Base-by-base conservation (phyloP, 805 yeast species). In the Citeromyces nyonsensis region DNA sequence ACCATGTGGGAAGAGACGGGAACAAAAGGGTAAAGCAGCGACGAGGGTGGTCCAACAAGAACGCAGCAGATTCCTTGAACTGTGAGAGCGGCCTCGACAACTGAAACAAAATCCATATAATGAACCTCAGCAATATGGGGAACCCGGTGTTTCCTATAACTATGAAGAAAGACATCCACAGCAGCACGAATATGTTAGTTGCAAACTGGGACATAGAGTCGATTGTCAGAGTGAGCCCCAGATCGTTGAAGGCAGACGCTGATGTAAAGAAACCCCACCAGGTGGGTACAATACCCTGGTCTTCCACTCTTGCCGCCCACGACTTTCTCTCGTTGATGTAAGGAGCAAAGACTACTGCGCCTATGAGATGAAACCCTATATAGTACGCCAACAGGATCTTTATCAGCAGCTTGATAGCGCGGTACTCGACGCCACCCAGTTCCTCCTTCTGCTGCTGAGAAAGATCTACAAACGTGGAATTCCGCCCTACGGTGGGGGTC, bases 231-330 rank as follows among this genome's bases (percentile, higher is more conserved):
- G 95, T 77, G 30, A 70, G 59, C 0, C 99, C 98, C 37, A 83
- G 59, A 57, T 91, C 95, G 47, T 79, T 79, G 49, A 88, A 91
- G 1, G 80, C 56, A 11, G 94, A 75, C 49, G 71, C 72, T 1
- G 83, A 68, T 0, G 91, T 76, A 54, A 85, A 88, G 38, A 84
- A 70, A 0, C 81, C 94, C 95, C 96, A 88, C 97, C 96, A 85
- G 0, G 80, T 63, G 0, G 94, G 81, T 0, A 74, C 56, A 3
- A 81, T 59, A 10, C 91, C 94, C 41, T 63, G 63, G 0, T 41
- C 55, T 32, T 65, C 51, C 10, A 83, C 54, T 8, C 57, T 46
- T 0, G 47, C 43, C 12, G 51, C 51, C 42, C 75, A 78, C 2
- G 56, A 38, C 1, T 53, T 44, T 18, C 57, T 58, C 0, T 50